These are phyloP conservation scores for Gracilaria domingensis DNA, from an alignment of 23 red algal species.

Conservation along the genomic window DNA sequence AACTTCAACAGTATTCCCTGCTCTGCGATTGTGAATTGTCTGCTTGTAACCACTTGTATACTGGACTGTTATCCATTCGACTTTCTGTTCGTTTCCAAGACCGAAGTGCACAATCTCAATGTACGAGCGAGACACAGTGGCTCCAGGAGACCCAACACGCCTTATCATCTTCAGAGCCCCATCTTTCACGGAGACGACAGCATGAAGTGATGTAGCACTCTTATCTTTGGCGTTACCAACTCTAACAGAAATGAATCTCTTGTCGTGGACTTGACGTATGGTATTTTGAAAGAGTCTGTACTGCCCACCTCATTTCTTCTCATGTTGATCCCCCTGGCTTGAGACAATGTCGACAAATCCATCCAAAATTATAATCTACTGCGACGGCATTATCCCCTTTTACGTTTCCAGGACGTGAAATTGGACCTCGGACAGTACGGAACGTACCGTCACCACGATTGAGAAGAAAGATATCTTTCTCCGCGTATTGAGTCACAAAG, in stretches of 20 bases:
- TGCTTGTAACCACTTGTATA: slow-evolving; percentile 30
- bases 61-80: slow-evolving; percentile 22
- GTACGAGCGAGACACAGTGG: slow-evolving; percentile 29
- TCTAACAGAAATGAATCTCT: neutral
- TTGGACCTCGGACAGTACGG: neutral
- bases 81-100: neutral
- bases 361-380: slow-evolving; percentile 43
- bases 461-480: slow-evolving; percentile 49
- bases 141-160: slow-evolving; percentile 21
- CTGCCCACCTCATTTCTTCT: neutral
- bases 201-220: slow-evolving; percentile 28
- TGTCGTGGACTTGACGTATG: neutral
- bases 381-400: slow-evolving; percentile 35
- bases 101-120: slow-evolving; percentile 66
- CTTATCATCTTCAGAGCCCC: slow-evolving; percentile 31
- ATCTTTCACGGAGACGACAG: slow-evolving; percentile 48
- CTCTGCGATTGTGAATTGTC: neutral
- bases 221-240: slow-evolving; percentile 22
- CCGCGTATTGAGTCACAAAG: slow-evolving; percentile 33
- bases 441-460: slow-evolving; percentile 62
- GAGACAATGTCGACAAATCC: slow-evolving; percentile 34
- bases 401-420: neutral
- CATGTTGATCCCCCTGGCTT: slow-evolving; percentile 29
- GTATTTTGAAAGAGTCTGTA: slow-evolving; percentile 15
- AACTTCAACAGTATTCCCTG: neutral